Conservation (phyloP, 345 rosid species). For the Syzygium jambos region DNA sequence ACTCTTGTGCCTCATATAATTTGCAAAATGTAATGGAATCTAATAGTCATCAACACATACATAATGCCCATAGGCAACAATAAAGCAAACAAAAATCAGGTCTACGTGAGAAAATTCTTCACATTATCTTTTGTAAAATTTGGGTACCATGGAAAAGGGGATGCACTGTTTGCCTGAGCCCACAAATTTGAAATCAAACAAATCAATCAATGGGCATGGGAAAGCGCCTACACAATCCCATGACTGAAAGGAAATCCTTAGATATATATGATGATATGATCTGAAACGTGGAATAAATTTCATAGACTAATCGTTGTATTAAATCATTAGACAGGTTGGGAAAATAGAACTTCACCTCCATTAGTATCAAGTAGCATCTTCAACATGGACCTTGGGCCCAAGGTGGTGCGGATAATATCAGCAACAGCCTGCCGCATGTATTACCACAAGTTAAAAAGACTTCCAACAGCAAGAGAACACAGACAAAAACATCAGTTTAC, state of each 20-base stretch:
- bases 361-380: conserved; percentile 92
- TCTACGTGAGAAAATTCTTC: neutral
- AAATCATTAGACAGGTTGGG: neutral
- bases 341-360: conserved; percentile 46
- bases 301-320: neutral
- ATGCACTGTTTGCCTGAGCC: neutral
- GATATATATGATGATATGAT: neutral
- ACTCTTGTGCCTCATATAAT: neutral
- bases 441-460: neutral
- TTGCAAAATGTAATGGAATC: neutral
- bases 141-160: neutral
- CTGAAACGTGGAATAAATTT: neutral
- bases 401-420: conserved; percentile 84
- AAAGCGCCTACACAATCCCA: neutral
- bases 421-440: conserved; percentile 62
- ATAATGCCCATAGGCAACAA: neutral
- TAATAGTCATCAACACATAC: neutral
- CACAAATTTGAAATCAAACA: neutral
- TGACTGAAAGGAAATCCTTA: neutral
- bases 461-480: neutral
- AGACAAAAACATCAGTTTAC: neutral
- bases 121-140: neutral
- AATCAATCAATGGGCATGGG: neutral
- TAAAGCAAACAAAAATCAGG: neutral
- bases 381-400: conserved; percentile 96